Conservation (phyloP, 169 alveolate genomes). For the Plasmodium vivax region DNA sequence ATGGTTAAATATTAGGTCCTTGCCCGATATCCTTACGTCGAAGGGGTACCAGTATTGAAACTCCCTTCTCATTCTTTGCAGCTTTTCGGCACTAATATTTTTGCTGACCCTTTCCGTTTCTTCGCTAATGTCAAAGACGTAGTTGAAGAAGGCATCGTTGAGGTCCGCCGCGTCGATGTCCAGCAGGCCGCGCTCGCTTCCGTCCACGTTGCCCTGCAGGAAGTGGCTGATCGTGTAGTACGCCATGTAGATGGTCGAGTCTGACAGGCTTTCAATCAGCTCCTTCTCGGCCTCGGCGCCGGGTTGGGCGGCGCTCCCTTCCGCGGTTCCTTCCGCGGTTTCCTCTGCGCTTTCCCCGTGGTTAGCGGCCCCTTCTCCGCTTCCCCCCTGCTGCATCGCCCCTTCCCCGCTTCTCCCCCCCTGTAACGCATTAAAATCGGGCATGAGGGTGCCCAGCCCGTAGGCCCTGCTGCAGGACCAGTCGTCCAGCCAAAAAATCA, state of each 20-base stretch:
- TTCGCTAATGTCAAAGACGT: constrained; percentile 91
- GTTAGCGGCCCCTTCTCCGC: not conserved
- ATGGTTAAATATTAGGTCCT: constrained; percentile 98
- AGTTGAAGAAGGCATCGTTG: constrained; percentile 96
- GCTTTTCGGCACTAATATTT: constrained; percentile 77
- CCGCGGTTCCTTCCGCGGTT: too few species aligned
- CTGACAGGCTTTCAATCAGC: constrained; percentile 98
- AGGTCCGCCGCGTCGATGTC: constrained; percentile 91
- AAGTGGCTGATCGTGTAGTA: constrained; percentile 98
- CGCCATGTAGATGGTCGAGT: constrained; percentile 99
- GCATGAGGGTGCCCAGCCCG: constrained; percentile 98
- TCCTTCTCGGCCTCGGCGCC: constrained; percentile 61
- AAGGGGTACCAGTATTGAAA: constrained; percentile 96
- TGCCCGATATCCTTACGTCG: constrained; percentile 93
- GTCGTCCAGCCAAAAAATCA: constrained; percentile 90
- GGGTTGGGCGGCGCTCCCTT: not conserved
- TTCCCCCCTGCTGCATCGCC: not conserved
- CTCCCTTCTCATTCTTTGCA: constrained; percentile 90
- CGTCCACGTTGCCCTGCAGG: constrained; percentile 94
- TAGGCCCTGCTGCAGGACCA: constrained; percentile 99
- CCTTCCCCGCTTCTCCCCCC: not conserved
- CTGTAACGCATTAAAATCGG: constrained; percentile 90
- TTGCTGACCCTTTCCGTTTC: constrained; percentile 85
- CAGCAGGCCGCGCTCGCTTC: constrained; percentile 89
- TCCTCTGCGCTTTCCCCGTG: too few species aligned